A percentile compares a stretch with the other conserved stretches of the same genome.
These are phyloP conservation scores for Akebia trifoliata DNA, from an alignment of 164 flowering plant species.

Conservation along the genomic window DNA sequence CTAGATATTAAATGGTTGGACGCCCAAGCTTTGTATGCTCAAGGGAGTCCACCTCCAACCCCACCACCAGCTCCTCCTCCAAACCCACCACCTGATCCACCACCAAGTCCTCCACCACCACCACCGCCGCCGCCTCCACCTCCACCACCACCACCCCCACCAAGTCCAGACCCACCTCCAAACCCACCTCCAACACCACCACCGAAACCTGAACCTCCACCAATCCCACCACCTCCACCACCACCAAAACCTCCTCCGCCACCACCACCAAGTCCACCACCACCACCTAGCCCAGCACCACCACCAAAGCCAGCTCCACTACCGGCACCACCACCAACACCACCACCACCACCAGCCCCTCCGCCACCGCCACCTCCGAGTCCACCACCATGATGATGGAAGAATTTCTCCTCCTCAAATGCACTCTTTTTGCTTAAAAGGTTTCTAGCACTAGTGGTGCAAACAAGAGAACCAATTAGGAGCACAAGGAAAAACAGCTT, in stretches of 20 bases:
- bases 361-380: conserved; percentile 7
- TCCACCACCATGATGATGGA: conserved; percentile 1
- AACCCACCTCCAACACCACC: conserved; percentile 11
- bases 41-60: too few species aligned
- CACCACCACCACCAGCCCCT: too few species aligned
- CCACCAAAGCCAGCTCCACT: conserved; percentile 5
- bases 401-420: too few species aligned
- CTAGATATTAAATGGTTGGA: too few species aligned
- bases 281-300: neutral
- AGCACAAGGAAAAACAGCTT: conserved; percentile 19
- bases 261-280: conserved; percentile 8
- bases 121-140: conserved; percentile 14
- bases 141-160: conserved; percentile 12
- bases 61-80: too few species aligned
- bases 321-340: too few species aligned
- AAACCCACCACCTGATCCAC: conserved; percentile 12
- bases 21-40: too few species aligned
- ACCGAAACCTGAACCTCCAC: conserved; percentile 10
- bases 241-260: conserved; percentile 10
- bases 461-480: conserved; percentile 19
- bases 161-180: too few species aligned
- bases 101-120: conserved; percentile 15
- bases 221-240: neutral
- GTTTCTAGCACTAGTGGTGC: conserved; percentile 20
- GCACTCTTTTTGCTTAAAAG: conserved; percentile 8